Evolutionary conservation across 495 filamentous ascomycete species (phyloP), one percentile per base, ranked within the genome.

Genomic region (Tuber borchii): DNA sequence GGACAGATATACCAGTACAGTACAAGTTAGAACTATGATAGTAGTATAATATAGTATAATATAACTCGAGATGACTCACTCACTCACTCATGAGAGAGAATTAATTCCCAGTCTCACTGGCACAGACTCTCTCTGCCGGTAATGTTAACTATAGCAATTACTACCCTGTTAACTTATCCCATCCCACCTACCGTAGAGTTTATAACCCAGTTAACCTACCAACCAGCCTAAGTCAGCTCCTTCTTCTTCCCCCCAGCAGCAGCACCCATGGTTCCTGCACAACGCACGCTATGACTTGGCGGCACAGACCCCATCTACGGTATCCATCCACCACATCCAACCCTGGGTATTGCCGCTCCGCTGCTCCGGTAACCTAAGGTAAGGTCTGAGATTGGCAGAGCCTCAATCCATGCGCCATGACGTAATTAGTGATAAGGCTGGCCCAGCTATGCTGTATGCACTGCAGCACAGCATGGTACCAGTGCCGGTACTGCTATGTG

Each of bases 371-470:
- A 26, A 61, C 51, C 12, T 31, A 34, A 19, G 56, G 56, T 34
- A 65, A 31, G 26, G 12, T 34, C 34, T 37, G 34, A 34, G 3
- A 2, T 2, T 7, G 56, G 17, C 10, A 17, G 56, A 65, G 56
- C 56, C 56, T 65, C 56, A 65, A 26, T 10, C 10, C n/a, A 65
- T 65, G 56, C 56, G 26, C 14, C 26, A n/a, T 65, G 56, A 65
- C 56, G 56, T 65, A 65, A 65, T 65, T 65, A 26, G 3, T 26
- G 56, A 65, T 65, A 65, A 65, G 56, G 56, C 56, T 65, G 56
- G 17, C 12, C 6, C 2, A 65, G n/a, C 51, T n/a, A 26, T 31
- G 51, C 51, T 61, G 10, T 26, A 31, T 10, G 22, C 2, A 31
- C n/a, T 12, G 51, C 31, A 31, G 51, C 26, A 31, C 51, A 3